phyloP scores from a whole-genome alignment of 2,329 filamentous ascomycete genomes.

The Uncinocarpus reesii region DNA sequence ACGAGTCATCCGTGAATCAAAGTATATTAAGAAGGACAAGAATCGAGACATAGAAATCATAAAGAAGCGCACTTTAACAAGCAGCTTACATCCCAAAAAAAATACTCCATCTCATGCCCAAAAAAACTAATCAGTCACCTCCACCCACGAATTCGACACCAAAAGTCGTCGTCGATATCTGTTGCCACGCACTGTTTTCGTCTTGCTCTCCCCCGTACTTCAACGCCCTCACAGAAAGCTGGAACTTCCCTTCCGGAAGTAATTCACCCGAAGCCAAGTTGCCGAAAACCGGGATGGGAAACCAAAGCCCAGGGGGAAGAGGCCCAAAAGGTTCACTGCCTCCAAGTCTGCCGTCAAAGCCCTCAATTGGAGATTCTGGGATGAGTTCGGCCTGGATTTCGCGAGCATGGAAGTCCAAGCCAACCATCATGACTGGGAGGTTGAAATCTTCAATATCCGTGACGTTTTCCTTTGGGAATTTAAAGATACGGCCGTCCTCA shows the following conservation, averaged over 20 bases:
- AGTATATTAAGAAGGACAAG: no score
- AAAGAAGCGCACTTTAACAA: no score
- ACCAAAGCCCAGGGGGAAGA: neutral
- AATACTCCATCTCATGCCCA: no score
- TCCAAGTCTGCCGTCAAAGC: constrained; percentile 8
- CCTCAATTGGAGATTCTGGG: neutral
- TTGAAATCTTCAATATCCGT: constrained; percentile 27
- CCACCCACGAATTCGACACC: constrained; percentile 4
- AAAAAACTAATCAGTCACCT: neutral
- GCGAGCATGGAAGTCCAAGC: constrained; percentile 5
- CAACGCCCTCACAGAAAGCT: constrained; percentile 5
- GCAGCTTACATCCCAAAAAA: no score
- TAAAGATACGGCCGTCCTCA: neutral
- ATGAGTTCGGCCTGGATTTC: constrained; percentile 9
- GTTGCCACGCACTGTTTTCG: neutral
- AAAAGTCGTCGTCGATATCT: constrained; percentile 6
- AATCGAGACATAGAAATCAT: no score
- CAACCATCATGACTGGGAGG: constrained; percentile 47
- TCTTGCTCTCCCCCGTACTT: constrained; percentile 1
- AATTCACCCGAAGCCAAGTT: constrained; percentile 7
- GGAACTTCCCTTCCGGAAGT: constrained; percentile 9
- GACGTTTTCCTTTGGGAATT: constrained; percentile 7
- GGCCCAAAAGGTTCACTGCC: constrained; percentile 6
- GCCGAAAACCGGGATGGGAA: constrained; percentile 9
- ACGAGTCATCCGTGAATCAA: no score